Base-by-base conservation (phyloP, 2,329 filamentous ascomycete species). In the Ophiostoma ips region DNA sequence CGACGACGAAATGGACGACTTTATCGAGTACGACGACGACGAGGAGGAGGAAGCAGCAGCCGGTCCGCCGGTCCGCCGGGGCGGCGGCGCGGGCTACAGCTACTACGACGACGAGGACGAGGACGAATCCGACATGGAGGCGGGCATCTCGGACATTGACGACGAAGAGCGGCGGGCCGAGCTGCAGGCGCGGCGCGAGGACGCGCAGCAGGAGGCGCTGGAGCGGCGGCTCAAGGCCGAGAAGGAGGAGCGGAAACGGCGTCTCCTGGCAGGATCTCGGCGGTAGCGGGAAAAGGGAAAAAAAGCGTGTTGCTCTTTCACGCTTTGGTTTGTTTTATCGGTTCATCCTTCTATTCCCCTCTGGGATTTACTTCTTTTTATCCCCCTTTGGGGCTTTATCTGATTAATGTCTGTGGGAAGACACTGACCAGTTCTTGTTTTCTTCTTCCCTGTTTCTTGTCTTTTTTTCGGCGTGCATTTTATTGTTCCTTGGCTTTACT, bases 121-220 rank as follows among this genome's bases (percentile, higher is more conserved):
- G 0, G 83, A 62, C 6, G 84, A 81, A 5, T 86, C 82, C 6
- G 84, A 87, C 58, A 88, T 88, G 82, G 84, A 88, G 62, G 85
- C 83, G 2, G 83, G 83, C 33, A 62, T 83, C 35, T 81, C 81
- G 53, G 84, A 88, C 57, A 76, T 89, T 48, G 83, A 87, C 53
- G 68, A 73, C 34, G 85, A 90, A 62, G 85, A 90, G 62, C 68
- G 71, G 44, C 61, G 68, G 46, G 82, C 84, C 2, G 74, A 81
- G 53, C 64, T 68, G 30, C 70, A 73, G 50, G 85, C 83, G 21
- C 76, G 75, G 41, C 72, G 73, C 44, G 85, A 89, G 61, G 85
- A 89, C 58, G 69, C 75, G 16, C 69, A 77, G 56, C 79, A 83
- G 52, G 67, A 83, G 57, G 71, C 70, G 3, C 72, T 83, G 38